Percentiles rank a stretch among this genome's conserved stretches.
These are phyloP conservation scores for Salix koriyanagi DNA, from an alignment of 345 rosid species.

Conservation along the genomic window DNA sequence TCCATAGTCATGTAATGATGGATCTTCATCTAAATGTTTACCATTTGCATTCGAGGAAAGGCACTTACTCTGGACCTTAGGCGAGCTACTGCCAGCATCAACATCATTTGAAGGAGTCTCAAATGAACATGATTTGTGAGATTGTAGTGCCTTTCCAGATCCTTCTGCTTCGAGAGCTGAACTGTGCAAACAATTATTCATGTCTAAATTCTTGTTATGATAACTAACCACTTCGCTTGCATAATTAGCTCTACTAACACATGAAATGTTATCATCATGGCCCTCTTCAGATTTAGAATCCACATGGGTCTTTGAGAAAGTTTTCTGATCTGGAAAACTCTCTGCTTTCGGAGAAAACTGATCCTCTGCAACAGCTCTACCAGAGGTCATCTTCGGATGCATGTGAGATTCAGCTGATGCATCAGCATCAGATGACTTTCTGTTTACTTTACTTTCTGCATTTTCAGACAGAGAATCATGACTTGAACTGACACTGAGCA, in stretches of 20 bases:
- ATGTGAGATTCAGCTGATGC: slow-evolving; percentile 37
- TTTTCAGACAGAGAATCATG: slow-evolving; percentile 56
- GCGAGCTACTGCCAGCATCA: slow-evolving; percentile 19
- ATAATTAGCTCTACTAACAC: slow-evolving; percentile 41
- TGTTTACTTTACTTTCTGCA: slow-evolving; percentile 55
- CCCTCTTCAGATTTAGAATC: slow-evolving; percentile 42
- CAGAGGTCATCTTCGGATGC: slow-evolving; percentile 28
- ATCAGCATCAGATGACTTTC: slow-evolving; percentile 41
- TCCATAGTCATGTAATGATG: background rate
- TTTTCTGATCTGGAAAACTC: slow-evolving; percentile 33
- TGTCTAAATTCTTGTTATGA: slow-evolving; percentile 30
- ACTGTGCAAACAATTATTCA: slow-evolving; percentile 37
- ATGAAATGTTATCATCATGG: slow-evolving; percentile 54
- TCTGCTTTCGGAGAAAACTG: slow-evolving; percentile 31
- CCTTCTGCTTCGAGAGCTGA: slow-evolving; percentile 38
- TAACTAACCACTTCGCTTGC: slow-evolving; percentile 22
- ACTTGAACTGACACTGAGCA: slow-evolving; percentile 40
- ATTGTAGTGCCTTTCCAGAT: slow-evolving; percentile 31
- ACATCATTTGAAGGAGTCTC: slow-evolving; percentile 31
- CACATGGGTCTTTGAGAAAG: slow-evolving; percentile 23
- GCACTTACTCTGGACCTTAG: slow-evolving; percentile 21
- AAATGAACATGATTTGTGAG: slow-evolving; percentile 29
- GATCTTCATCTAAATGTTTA: slow-evolving; percentile 7
- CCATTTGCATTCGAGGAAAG: slow-evolving; percentile 5
- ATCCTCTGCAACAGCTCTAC: slow-evolving; percentile 28